phyloP scores from a whole-genome alignment of 345 rosid species.

The Pistacia atlantica region DNA sequence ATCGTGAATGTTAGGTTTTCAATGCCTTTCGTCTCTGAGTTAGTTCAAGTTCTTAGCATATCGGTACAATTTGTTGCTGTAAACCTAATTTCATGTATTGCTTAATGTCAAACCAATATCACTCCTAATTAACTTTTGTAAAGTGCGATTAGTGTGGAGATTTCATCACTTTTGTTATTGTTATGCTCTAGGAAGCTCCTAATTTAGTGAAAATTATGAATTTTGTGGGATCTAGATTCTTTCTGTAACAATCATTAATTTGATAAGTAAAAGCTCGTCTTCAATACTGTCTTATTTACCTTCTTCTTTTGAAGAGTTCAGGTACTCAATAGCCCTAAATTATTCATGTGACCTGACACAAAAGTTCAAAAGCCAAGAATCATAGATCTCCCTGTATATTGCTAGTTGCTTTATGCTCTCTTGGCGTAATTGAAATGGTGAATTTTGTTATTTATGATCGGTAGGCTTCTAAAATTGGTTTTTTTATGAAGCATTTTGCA shows the following conservation, averaged over 20 bases:
- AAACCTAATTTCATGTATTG: background rate
- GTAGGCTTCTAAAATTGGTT: background rate
- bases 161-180: background rate
- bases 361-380: background rate
- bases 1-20: background rate
- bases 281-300: no score
- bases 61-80: background rate
- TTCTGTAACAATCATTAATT: background rate
- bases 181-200: background rate
- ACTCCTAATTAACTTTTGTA: background rate
- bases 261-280: background rate
- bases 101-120: background rate
- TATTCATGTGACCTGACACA: background rate
- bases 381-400: background rate
- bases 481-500: constrained; percentile 61
- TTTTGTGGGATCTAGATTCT: background rate
- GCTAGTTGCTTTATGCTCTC: background rate
- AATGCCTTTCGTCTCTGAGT: background rate
- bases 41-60: background rate
- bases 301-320: no score
- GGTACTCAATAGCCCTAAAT: no score
- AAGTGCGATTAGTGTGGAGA: background rate
- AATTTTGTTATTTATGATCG: background rate
- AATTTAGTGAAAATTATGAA: background rate
- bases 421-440: background rate